Base-by-base conservation (phyloP, 257 asterid species). In the Buddleja alternifolia region DNA sequence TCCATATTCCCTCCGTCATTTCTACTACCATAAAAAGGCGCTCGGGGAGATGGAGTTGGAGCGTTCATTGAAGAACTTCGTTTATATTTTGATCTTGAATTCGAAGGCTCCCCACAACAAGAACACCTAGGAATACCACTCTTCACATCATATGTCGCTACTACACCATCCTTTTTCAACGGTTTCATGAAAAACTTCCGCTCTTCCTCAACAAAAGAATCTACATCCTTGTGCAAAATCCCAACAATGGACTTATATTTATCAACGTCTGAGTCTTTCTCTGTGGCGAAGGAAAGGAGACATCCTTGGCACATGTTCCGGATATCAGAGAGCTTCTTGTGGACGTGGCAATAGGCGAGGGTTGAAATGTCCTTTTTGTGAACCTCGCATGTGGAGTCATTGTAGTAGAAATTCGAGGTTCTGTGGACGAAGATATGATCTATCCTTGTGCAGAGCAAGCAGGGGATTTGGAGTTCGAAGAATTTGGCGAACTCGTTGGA, bases 331-430 rank as follows among this genome's bases (percentile, higher is more conserved):
- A 91, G 82, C 74, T 79, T 86, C 74, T 63, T 82, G 65, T 94
- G 98, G 47, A 82, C 84, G 64, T 87, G 91, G 82, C 98, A 94
- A 70, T 87, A 94, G 14, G 97, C 89, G 57, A 91, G 89, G 60
- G 98, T 70, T 3, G 98, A 89, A 23, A 91, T 77, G 61, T 85
- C 90, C 69, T 77, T 81, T 79, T 89, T 91, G 82, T 91, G 99
- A n/a, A 15, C 81, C 68, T 89, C 96, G 32, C 99, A 94, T 14
- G 89, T 70, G 32, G 97, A 89, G 3, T 88, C 96, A 46, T 91
- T 83, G 76, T 77, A 94, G 85, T 82, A 91, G 44, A 81, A 85
- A 45, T 63, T 77, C 3, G 90, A 69, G 80, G 79, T 54, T 37
- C 86, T 76, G 19, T 61, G 88, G 44, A 81, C 75, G 10, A 89